Conservation (phyloP, 2,329 filamentous ascomycete genomes). For the Neofusicoccum sp. region DNA sequence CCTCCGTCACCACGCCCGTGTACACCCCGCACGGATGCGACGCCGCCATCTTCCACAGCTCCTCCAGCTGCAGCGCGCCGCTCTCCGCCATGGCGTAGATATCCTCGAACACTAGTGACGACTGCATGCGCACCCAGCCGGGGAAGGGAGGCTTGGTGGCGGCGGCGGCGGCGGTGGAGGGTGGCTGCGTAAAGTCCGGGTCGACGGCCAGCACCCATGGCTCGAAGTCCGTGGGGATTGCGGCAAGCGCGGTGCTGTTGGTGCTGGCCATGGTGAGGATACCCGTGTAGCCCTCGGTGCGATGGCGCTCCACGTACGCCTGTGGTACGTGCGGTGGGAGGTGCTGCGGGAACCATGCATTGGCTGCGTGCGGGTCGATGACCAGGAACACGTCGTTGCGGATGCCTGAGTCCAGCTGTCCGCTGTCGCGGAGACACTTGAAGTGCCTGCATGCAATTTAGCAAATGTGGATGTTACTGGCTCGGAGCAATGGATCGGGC, state of each 20-base stretch:
- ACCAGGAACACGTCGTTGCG: constrained; percentile 1
- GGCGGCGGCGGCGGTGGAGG: neutral
- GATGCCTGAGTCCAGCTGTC: neutral
- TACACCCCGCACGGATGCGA: constrained; percentile 15
- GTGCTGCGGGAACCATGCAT: constrained; percentile 1
- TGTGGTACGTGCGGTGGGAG: neutral
- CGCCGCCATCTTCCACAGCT: constrained; percentile 11
- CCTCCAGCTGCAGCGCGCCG: neutral
- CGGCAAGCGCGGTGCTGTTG: neutral
- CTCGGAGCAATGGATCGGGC: neutral
- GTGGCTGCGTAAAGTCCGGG: neutral
- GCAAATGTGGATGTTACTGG: neutral
- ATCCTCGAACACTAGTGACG: constrained; percentile 9
- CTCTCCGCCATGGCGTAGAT: neutral
- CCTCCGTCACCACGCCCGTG: constrained; percentile 5
- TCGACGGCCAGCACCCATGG: constrained; percentile 4
- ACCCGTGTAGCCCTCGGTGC: neutral
- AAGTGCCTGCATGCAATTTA: neutral
- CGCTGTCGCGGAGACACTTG: neutral
- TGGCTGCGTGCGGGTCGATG: constrained; percentile 9
- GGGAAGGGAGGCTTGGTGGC: neutral
- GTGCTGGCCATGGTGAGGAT: constrained; percentile 10
- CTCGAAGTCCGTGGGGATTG: constrained; percentile 7
- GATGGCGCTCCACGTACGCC: neutral
- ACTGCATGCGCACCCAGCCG: constrained; percentile 3